These are phyloP conservation scores for Xylaria palmicola DNA, from an alignment of 495 filamentous ascomycete genomes.

Conservation along the genomic window DNA sequence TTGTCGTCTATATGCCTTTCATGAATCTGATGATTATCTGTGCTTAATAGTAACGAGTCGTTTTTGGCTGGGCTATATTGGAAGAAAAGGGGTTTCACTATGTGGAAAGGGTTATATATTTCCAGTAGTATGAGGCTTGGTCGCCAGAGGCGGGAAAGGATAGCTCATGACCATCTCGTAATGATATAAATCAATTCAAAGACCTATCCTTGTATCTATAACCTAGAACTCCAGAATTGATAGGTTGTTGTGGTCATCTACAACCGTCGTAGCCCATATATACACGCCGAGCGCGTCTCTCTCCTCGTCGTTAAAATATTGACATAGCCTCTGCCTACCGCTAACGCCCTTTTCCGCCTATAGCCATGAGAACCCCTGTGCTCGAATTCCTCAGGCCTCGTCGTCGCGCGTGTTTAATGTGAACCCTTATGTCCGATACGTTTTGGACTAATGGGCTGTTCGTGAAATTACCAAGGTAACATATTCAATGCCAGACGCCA, in stretches of 20 bases:
- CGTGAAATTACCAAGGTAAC: not conserved
- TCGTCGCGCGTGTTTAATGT: not conserved
- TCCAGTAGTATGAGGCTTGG: not conserved
- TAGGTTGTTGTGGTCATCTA: not conserved
- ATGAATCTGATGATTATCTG: no score
- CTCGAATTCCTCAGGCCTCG: conserved; percentile 2
- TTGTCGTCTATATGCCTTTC: no score
- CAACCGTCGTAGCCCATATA: not conserved
- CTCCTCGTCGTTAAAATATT: not conserved
- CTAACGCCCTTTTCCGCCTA: not conserved
- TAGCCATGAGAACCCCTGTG: not conserved
- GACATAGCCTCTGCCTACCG: not conserved
- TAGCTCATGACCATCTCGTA: no score
- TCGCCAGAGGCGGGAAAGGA: no score
- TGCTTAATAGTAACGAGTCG: no score
- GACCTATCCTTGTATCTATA: not conserved
- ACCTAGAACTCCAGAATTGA: not conserved
- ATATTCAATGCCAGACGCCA: conserved; percentile 11
- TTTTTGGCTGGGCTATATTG: no score
- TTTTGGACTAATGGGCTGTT: not conserved
- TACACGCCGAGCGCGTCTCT: not conserved
- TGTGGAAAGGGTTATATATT: not conserved
- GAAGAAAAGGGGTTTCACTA: no score
- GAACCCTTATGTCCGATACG: not conserved
- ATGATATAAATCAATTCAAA: not conserved